Evolutionary conservation across 768 basidiomycete genomes (phyloP).

Genomic region (Pleurotus giganteus): DNA sequence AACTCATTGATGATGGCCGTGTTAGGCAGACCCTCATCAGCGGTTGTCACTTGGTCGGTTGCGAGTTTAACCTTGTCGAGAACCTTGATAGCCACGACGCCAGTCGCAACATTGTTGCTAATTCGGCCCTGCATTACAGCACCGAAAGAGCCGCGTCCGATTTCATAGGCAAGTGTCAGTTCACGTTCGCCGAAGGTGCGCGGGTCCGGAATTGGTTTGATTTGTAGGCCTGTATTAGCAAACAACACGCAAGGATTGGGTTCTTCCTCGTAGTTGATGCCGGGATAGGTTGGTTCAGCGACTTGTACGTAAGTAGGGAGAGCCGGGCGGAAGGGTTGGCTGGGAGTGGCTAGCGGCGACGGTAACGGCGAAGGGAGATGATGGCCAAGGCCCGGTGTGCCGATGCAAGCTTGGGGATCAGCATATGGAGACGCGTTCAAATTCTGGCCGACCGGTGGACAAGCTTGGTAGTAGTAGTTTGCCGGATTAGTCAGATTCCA

Average conservation of each 20-base stretch:
- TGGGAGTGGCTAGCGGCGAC: background rate
- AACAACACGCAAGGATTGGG: no score
- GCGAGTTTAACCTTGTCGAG: background rate
- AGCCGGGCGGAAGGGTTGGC: background rate
- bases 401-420: no score
- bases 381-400: background rate
- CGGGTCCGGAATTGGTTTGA: no score
- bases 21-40: background rate
- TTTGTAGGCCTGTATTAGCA: background rate
- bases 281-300: background rate
- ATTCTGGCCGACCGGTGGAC: no score
- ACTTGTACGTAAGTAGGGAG: background rate
- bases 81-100: slow-evolving; percentile 2
- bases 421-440: no score
- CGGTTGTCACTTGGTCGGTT: background rate
- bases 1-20: background rate
- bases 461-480: no score
- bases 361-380: background rate
- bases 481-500: no score
- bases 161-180: background rate
- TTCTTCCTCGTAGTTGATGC: background rate
- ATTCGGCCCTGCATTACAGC: background rate
- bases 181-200: no score
- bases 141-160: slow-evolving; percentile 2
- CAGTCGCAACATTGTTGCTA: background rate